A percentile compares a stretch with the other conserved stretches of the same genome.
Conservation (phyloP, 129 eudicot genomes). For the Centaurea solstitialis region DNA sequence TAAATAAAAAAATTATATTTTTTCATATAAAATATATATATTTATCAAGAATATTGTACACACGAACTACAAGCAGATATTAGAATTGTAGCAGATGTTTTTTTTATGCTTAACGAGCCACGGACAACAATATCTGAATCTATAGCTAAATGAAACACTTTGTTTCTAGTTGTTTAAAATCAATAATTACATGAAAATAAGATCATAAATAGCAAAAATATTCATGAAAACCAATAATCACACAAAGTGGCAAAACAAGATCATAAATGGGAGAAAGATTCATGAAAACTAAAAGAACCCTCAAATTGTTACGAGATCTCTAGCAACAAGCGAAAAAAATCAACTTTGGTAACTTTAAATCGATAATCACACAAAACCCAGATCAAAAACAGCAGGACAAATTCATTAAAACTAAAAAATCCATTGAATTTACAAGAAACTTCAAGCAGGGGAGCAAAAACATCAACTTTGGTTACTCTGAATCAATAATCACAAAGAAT, state of each 20-base stretch:
- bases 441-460: not conserved
- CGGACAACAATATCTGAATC: not conserved
- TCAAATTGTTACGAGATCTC: conserved; percentile 2
- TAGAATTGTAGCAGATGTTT: not conserved
- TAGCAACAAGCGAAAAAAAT: not conserved
- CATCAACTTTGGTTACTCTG: not conserved
- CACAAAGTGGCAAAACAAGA: not conserved
- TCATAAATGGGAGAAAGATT: not conserved
- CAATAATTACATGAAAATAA: not conserved
- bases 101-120: not conserved
- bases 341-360: not conserved
- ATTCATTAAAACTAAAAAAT: not conserved
- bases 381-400: not conserved
- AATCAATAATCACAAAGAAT: not conserved
- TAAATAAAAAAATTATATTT: not conserved
- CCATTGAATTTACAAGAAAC: not conserved
- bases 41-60: not conserved
- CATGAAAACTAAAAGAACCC: not conserved
- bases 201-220: conserved; percentile 5
- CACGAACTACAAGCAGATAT: not conserved
- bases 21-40: too few species aligned
- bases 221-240: too few species aligned
- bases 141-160: not conserved
- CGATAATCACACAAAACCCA: not conserved
- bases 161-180: not conserved